Percentiles rank a stretch among this genome's conserved stretches.
These are phyloP conservation scores for Amoeboaphelidium protococcarum DNA, from an alignment of 371 early-diverging fungal genomes.

Conservation along the genomic window DNA sequence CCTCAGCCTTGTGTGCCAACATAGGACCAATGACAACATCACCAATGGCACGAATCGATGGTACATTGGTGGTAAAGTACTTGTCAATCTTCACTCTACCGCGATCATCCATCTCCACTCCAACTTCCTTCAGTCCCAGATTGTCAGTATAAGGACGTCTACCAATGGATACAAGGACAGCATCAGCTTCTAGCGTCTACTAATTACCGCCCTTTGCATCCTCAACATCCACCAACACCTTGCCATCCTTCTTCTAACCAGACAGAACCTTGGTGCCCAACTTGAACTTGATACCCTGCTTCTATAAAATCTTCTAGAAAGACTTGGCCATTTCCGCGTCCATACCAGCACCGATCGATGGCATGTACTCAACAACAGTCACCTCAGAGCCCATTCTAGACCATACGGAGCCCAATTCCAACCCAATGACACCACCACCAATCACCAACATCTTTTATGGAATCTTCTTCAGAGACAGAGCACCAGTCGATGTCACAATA, in stretches of 20 bases:
- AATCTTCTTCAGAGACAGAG: slow-evolving; percentile 64
- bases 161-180: slow-evolving; percentile 74
- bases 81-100: slow-evolving; percentile 69
- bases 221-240: slow-evolving; percentile 49
- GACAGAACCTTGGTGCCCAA: slow-evolving; percentile 78
- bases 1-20: slow-evolving; percentile 98
- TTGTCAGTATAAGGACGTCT: slow-evolving; percentile 81
- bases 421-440: slow-evolving; percentile 95
- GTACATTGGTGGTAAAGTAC: slow-evolving; percentile 65
- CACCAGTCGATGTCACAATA: slow-evolving; percentile 91
- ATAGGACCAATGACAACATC: slow-evolving; percentile 89
- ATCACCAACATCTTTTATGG: slow-evolving; percentile 94
- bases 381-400: slow-evolving; percentile 76
- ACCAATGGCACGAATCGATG: slow-evolving; percentile 80
- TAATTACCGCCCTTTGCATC: slow-evolving; percentile 50
- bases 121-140: slow-evolving; percentile 67
- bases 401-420: slow-evolving; percentile 96
- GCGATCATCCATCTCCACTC: slow-evolving; percentile 56
- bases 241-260: slow-evolving; percentile 44
- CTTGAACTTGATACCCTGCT: slow-evolving; percentile 96
- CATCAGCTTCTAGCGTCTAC: slow-evolving; percentile 66
- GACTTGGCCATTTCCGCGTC: slow-evolving; percentile 71
- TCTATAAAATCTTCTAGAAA: slow-evolving; percentile 66
- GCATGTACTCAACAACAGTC: slow-evolving; percentile 83
- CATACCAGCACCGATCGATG: slow-evolving; percentile 75